A percentile compares a stretch with the other conserved stretches of the same genome.
Conservation (phyloP, 2,329 filamentous ascomycete species). For the Hypocreales sp. region DNA sequence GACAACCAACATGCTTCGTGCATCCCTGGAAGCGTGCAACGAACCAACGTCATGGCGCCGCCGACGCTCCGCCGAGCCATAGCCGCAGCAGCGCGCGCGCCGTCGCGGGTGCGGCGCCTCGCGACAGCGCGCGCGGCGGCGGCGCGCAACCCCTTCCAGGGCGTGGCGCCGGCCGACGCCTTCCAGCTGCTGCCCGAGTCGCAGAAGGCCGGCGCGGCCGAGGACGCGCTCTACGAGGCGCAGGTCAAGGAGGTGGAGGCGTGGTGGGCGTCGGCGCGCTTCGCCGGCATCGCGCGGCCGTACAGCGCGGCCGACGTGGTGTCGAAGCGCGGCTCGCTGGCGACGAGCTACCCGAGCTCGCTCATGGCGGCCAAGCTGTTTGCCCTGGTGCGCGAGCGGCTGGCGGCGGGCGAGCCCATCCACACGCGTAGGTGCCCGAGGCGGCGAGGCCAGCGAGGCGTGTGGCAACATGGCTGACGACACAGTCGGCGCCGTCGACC, state of each 20-base stretch:
- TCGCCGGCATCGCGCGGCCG: slow-evolving; percentile 76
- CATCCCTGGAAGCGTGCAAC: too few species aligned
- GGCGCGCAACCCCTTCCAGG: slow-evolving; percentile 12
- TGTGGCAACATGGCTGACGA: too few species aligned
- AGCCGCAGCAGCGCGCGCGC: too few species aligned
- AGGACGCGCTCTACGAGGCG: slow-evolving; percentile 72
- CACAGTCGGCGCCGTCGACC: slow-evolving; percentile 95
- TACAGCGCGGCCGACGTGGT: slow-evolving; percentile 87
- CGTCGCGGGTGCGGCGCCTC: too few species aligned
- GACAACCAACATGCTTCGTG: too few species aligned
- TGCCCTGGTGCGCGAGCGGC: slow-evolving; percentile 66
- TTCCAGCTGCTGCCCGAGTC: slow-evolving; percentile 74
- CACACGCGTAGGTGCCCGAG: slow-evolving; percentile 62
- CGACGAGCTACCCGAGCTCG: slow-evolving; percentile 81
- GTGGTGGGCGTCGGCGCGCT: slow-evolving; percentile 84
- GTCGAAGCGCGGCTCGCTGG: slow-evolving; percentile 76
- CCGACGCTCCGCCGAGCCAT: too few species aligned
- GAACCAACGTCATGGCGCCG: too few species aligned
- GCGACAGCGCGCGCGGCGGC: slow-evolving; percentile 17
- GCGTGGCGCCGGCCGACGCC: slow-evolving; percentile 44
- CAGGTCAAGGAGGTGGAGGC: slow-evolving; percentile 73
- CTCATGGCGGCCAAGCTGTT: slow-evolving; percentile 93
- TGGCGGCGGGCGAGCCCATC: slow-evolving; percentile 68
- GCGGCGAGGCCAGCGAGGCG: too few species aligned
- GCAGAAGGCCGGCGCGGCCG: slow-evolving; percentile 62